These are phyloP conservation scores for Candida xiaguanensis DNA, from an alignment of 805 yeast genomes.

Conservation along the genomic window DNA sequence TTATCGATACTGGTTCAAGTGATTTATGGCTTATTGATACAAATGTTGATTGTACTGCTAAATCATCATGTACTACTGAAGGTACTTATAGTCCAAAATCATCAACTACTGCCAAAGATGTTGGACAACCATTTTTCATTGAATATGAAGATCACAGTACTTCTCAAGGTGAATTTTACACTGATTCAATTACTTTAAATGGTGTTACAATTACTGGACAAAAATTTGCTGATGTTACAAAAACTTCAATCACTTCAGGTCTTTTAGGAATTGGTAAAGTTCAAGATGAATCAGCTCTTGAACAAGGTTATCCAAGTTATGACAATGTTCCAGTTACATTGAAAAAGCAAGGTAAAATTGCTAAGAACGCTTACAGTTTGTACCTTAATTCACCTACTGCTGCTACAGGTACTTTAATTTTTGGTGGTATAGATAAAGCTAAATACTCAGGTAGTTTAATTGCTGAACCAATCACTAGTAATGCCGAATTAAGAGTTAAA, in stretches of 20 bases:
- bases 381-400: constrained; percentile 24
- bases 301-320: constrained; percentile 21
- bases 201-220: constrained; percentile 12
- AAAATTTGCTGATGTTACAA: constrained; percentile 19
- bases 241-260: constrained; percentile 59
- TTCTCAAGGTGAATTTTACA: constrained; percentile 14
- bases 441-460: constrained; percentile 22
- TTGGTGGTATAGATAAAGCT: constrained; percentile 31
- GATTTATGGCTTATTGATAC: constrained; percentile 26
- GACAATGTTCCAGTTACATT: constrained; percentile 32
- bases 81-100: constrained; percentile 14
- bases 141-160: constrained; percentile 10
- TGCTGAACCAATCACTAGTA: background rate
- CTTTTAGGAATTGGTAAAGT: constrained; percentile 72
- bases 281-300: constrained; percentile 57
- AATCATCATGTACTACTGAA: constrained; percentile 4
- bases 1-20: constrained; percentile 24
- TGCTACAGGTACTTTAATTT: constrained; percentile 22
- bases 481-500: constrained; percentile 36
- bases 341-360: constrained; percentile 29
- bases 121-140: constrained; percentile 9
- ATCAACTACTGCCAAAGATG: constrained; percentile 6
- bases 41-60: constrained; percentile 16
- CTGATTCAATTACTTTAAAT: constrained; percentile 13
- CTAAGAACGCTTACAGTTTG: constrained; percentile 34